These are phyloP conservation scores for Pyricularia sp. DNA, from an alignment of 2,329 filamentous ascomycete genomes.

Conservation along the genomic window DNA sequence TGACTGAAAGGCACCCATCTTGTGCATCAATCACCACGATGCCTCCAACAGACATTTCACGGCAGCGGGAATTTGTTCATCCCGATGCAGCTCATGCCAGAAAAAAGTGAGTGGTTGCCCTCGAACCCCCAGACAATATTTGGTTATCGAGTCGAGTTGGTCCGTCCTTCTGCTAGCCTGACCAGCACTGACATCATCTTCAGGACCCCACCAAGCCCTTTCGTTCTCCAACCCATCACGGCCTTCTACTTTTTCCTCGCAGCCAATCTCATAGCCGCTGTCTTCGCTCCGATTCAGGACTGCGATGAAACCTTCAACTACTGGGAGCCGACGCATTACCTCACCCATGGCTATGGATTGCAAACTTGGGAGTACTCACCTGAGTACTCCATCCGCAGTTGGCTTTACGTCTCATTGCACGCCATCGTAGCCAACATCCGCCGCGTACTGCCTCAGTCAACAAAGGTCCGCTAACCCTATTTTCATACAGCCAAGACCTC, in stretches of 20 bases:
- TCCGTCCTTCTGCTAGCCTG: background rate
- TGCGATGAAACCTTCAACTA: constrained; percentile 99
- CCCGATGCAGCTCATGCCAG: constrained; percentile 35
- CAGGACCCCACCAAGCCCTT: constrained; percentile 36
- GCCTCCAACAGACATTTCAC: constrained; percentile 21
- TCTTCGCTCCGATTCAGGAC: constrained; percentile 86
- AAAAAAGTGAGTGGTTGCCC: constrained; percentile 28
- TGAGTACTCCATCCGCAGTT: constrained; percentile 86
- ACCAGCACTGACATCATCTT: constrained; percentile 4
- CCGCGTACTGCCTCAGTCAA: constrained; percentile 47
- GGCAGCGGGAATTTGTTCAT: constrained; percentile 29
- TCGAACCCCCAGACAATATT: background rate
- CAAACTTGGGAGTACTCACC: constrained; percentile 99
- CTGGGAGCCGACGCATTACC: constrained; percentile 94
- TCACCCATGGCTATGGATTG: constrained; percentile 81
- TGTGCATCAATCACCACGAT: constrained; percentile 17
- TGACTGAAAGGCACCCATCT: background rate
- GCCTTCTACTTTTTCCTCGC: constrained; percentile 71
- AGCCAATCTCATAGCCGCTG: constrained; percentile 61
- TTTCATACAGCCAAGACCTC: background rate
- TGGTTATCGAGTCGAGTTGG: background rate
- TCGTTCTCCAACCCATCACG: constrained; percentile 55
- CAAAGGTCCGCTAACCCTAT: constrained; percentile 31
- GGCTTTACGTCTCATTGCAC: constrained; percentile 78
- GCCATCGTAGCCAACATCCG: constrained; percentile 56